These are phyloP conservation scores for Colletotrichum lindemuthianum DNA, from an alignment of 2,329 filamentous ascomycete genomes.

Conservation along the genomic window DNA sequence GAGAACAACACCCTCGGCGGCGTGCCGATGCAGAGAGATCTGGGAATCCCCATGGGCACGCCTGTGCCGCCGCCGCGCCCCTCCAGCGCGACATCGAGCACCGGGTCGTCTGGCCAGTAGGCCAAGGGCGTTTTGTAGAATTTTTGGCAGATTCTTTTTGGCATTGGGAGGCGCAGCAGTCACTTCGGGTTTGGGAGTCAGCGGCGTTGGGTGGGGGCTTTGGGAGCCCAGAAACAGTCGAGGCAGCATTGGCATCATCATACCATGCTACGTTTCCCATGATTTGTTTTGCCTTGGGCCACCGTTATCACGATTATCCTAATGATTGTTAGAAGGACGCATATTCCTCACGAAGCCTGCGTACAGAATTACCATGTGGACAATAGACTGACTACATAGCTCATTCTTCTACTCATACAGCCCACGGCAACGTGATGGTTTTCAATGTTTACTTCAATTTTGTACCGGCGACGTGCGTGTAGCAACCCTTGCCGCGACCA, in stretches of 20 bases:
- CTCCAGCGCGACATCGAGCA: slow-evolving; percentile 54
- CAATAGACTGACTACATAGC: not conserved
- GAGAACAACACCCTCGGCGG: slow-evolving; percentile 48
- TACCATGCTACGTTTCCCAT: slow-evolving; percentile 12
- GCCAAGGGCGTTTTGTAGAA: slow-evolving; percentile 39
- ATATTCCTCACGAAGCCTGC: not conserved
- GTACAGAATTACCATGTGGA: not conserved
- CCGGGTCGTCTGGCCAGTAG: slow-evolving; percentile 53
- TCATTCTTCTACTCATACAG: no score
- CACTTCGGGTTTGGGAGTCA: slow-evolving; percentile 1
- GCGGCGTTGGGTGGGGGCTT: slow-evolving; percentile 28
- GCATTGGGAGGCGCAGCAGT: slow-evolving; percentile 2
- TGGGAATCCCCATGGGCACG: slow-evolving; percentile 43
- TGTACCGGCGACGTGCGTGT: no score
- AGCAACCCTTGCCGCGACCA: no score
- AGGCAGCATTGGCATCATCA: slow-evolving; percentile 27
- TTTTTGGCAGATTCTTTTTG: slow-evolving; percentile 1
- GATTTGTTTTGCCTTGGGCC: slow-evolving; percentile 23
- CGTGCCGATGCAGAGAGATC: slow-evolving; percentile 53
- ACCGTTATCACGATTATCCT: slow-evolving; percentile 24
- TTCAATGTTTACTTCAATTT: no score
- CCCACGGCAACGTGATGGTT: no score
- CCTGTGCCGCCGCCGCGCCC: slow-evolving; percentile 52
- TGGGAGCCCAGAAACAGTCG: slow-evolving; percentile 9
- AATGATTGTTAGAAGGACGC: slow-evolving; percentile 10